A percentile compares a stretch with the other conserved stretches of the same genome.
Evolutionary conservation across 805 yeast species (phyloP).

Genomic region (Candida alai): DNA sequence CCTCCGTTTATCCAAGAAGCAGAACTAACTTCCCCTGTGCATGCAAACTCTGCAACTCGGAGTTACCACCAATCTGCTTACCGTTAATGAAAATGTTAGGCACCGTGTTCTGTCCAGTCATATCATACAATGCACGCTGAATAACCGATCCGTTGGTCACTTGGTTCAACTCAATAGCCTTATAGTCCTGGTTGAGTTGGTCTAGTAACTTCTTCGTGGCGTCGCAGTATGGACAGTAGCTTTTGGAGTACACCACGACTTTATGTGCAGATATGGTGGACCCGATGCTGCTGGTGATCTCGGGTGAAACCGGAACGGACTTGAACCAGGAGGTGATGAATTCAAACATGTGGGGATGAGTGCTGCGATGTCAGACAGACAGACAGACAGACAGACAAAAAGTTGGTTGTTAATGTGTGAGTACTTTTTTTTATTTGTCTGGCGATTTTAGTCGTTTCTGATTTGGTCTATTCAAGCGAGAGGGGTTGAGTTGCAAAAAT

Average conservation of each 20-base stretch:
- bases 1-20: no score
- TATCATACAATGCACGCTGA: conserved; percentile 27
- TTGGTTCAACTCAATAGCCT: conserved; percentile 27
- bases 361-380: not conserved
- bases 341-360: conserved; percentile 11
- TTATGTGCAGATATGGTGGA: conserved; percentile 8
- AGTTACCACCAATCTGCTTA: conserved; percentile 38
- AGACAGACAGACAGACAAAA: not conserved
- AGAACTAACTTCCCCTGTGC: conserved; percentile 19
- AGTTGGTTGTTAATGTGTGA: no score
- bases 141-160: conserved; percentile 22
- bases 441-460: no score
- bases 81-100: conserved; percentile 36
- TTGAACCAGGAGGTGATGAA: conserved; percentile 16
- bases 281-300: conserved; percentile 5
- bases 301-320: conserved; percentile 9
- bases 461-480: no score
- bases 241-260: conserved; percentile 26
- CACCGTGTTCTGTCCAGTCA: conserved; percentile 34
- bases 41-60: conserved; percentile 29
- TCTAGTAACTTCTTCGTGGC: conserved; percentile 19
- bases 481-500: no score
- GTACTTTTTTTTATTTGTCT: no score
- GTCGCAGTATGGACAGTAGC: conserved; percentile 29
- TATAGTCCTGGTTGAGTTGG: conserved; percentile 16